A percentile compares a stretch with the other conserved stretches of the same genome.
These are phyloP conservation scores for Phytopythium boreale DNA, from an alignment of 352 stramenopile genomes.

Conservation along the genomic window DNA sequence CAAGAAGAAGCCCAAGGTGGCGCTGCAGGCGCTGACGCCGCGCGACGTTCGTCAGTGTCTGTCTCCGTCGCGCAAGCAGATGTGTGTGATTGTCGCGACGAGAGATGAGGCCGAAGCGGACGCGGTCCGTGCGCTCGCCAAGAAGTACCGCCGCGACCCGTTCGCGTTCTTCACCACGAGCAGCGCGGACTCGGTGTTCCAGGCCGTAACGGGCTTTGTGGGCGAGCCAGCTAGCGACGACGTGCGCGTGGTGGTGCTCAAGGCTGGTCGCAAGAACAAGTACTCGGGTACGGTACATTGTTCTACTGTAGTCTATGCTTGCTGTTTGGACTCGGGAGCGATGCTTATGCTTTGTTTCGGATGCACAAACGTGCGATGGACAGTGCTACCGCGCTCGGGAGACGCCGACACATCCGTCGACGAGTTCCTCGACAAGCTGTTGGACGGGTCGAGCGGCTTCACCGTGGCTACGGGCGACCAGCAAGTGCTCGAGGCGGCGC, in stretches of 20 bases:
- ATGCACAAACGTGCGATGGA: constrained; percentile 8
- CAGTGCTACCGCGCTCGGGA: constrained; percentile 30
- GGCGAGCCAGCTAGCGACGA: constrained; percentile 12
- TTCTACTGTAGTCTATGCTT: background rate
- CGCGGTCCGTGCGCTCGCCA: constrained; percentile 52
- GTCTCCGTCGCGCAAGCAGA: constrained; percentile 45
- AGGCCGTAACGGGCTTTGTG: constrained; percentile 35
- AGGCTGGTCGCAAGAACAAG: constrained; percentile 58
- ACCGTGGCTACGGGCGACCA: constrained; percentile 20
- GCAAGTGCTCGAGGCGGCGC: constrained; percentile 18
- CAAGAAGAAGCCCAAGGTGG: constrained; percentile 64
- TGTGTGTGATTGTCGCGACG: constrained; percentile 63
- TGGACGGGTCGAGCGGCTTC: constrained; percentile 59
- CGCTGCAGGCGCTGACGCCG: constrained; percentile 38
- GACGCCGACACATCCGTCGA: constrained; percentile 30
- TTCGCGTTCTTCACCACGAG: constrained; percentile 56
- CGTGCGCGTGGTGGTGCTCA: constrained; percentile 46
- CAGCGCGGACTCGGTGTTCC: constrained; percentile 31
- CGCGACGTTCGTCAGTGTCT: constrained; percentile 37
- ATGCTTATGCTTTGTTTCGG: constrained; percentile 6
- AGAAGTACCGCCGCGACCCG: constrained; percentile 76
- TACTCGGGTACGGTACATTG: constrained; percentile 40
- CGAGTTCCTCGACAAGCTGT: constrained; percentile 59
- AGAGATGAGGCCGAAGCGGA: constrained; percentile 18
- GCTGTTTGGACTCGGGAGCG: background rate